phyloP scores from a whole-genome alignment of 306 rosid genomes.

The Biancaea sappan region DNA sequence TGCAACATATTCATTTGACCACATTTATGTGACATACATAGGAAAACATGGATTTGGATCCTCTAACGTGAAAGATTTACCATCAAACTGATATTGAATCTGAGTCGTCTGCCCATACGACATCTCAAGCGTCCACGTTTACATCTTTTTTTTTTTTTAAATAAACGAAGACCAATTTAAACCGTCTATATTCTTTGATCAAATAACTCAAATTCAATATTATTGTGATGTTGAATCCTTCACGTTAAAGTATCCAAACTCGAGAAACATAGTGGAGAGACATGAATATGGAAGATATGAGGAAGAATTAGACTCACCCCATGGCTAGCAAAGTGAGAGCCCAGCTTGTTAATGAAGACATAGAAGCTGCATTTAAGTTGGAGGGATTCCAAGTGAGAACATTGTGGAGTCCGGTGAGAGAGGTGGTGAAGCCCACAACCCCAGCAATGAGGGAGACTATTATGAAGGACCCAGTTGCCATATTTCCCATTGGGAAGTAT shows the following conservation, averaged over 20 bases:
- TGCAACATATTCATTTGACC: conserved; percentile 49
- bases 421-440: conserved; percentile 78
- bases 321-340: conserved; percentile 77
- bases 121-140: too few relatives aligned
- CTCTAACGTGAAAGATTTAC: too few relatives aligned
- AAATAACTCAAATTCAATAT: too few relatives aligned
- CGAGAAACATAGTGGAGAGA: too few relatives aligned
- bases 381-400: conserved; percentile 57
- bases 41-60: too few relatives aligned
- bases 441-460: conserved; percentile 77
- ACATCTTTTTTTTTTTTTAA: too few relatives aligned
- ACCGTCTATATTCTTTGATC: too few relatives aligned
- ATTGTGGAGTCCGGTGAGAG: conserved; percentile 67
- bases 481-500: conserved; percentile 79
- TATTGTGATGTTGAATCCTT: too few relatives aligned
- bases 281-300: not conserved
- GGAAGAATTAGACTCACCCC: conserved; percentile 90
- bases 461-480: conserved; percentile 81
- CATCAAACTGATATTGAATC: too few relatives aligned
- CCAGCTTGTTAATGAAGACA: conserved; percentile 65
- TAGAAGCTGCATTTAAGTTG: conserved; percentile 65
- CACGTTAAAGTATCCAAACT: too few relatives aligned
- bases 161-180: too few relatives aligned
- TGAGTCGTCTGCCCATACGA: too few relatives aligned
- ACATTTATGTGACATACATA: not conserved